phyloP scores from a whole-genome alignment of 2,329 filamentous ascomycete genomes.

The Colletotrichum neosansevieriae region DNA sequence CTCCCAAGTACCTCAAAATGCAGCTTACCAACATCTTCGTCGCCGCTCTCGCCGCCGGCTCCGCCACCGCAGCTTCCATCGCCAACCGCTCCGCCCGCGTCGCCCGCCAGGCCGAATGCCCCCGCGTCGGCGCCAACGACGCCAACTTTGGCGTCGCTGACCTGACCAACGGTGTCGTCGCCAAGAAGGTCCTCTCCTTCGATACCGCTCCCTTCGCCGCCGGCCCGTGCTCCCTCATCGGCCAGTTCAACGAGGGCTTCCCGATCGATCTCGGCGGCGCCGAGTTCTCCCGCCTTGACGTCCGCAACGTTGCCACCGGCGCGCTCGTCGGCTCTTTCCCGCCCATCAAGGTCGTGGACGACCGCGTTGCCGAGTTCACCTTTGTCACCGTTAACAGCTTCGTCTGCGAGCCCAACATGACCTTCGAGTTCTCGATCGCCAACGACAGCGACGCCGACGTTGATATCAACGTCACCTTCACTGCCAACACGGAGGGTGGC shows the following conservation, averaged over 20 bases:
- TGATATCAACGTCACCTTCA: slow-evolving; percentile 25
- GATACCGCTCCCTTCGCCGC: slow-evolving; percentile 14
- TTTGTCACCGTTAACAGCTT: slow-evolving; percentile 35
- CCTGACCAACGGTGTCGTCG: slow-evolving; percentile 22
- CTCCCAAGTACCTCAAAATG: slow-evolving; percentile 13
- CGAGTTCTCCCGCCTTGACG: slow-evolving; percentile 28
- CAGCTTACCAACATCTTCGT: slow-evolving; percentile 31
- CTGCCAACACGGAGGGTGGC: background rate
- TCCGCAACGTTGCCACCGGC: slow-evolving; percentile 14
- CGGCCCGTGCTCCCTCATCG: slow-evolving; percentile 32
- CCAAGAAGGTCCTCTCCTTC: slow-evolving; percentile 28
- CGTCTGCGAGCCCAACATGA: slow-evolving; percentile 4
- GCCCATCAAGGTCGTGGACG: slow-evolving; percentile 21
- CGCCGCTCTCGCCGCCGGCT: slow-evolving; percentile 14
- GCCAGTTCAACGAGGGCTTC: slow-evolving; percentile 27
- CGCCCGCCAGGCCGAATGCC: slow-evolving; percentile 14
- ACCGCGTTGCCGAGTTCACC: slow-evolving; percentile 9
- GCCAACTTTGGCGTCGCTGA: slow-evolving; percentile 31
- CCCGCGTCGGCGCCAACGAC: slow-evolving; percentile 24
- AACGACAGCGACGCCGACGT: slow-evolving; percentile 6
- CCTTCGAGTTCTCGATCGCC: slow-evolving; percentile 27
- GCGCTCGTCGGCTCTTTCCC: slow-evolving; percentile 33
- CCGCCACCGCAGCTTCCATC: slow-evolving; percentile 12
- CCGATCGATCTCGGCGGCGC: slow-evolving; percentile 29
- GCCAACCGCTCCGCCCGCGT: slow-evolving; percentile 18